phyloP scores from a whole-genome alignment of 129 eudicot species.

The Heracleum sosnowskyi region DNA sequence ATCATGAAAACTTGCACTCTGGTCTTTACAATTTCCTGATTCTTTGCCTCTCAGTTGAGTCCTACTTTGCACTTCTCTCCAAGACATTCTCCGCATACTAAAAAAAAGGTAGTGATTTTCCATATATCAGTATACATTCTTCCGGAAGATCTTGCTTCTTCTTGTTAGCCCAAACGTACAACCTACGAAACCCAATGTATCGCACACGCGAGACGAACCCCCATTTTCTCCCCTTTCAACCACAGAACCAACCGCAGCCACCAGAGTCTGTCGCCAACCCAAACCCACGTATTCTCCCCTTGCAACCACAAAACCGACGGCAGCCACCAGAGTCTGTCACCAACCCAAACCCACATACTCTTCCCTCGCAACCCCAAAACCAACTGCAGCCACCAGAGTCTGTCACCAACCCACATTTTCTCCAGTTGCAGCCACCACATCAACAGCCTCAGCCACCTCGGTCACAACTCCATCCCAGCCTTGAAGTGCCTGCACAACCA shows the following conservation, averaged over 20 bases:
- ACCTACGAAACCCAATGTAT: constrained; percentile 31
- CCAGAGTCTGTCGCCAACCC: constrained; percentile 21
- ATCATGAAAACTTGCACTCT: constrained; percentile 70
- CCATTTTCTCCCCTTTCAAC: constrained; percentile 46
- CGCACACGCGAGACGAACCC: constrained; percentile 73
- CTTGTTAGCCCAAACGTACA: not conserved
- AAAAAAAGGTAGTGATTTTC: not conserved
- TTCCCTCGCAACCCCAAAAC: constrained; percentile 13
- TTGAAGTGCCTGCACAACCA: constrained; percentile 11
- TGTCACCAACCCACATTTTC: constrained; percentile 16
- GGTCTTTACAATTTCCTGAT: constrained; percentile 45
- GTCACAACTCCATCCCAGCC: constrained; percentile 18
- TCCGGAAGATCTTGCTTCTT: constrained; percentile 1
- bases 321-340: constrained; percentile 28
- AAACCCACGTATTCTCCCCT: not conserved
- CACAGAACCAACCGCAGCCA: constrained; percentile 27
- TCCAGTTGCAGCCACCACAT: not conserved
- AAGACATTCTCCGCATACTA: constrained; percentile 24
- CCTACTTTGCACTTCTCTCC: constrained; percentile 21
- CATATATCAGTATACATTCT: constrained; percentile 15
- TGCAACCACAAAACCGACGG: constrained; percentile 24
- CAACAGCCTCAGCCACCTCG: not conserved
- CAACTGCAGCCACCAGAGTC: constrained; percentile 25
- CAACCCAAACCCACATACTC: not conserved
- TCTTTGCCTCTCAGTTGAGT: constrained; percentile 42